These are phyloP conservation scores for Penicillium maclennaniae DNA, from an alignment of 495 filamentous ascomycete genomes.

Conservation along the genomic window DNA sequence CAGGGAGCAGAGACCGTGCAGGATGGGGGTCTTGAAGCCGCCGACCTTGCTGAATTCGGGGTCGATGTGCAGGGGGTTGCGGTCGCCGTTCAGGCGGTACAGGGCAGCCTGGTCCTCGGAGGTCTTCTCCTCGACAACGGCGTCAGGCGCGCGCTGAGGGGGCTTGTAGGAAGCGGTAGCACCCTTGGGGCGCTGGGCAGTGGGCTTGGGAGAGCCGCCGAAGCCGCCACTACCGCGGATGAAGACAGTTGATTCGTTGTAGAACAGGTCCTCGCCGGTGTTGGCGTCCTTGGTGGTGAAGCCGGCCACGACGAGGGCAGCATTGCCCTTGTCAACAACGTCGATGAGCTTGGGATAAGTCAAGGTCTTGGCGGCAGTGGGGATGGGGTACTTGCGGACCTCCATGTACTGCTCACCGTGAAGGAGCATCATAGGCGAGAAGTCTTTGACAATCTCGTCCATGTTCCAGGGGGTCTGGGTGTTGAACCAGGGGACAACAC, in stretches of 20 bases:
- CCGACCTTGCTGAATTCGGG: slow-evolving; percentile 91
- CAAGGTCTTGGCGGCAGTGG: slow-evolving; percentile 75
- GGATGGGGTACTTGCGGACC: slow-evolving; percentile 89
- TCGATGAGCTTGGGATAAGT: slow-evolving; percentile 86
- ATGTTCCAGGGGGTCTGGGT: slow-evolving; percentile 75
- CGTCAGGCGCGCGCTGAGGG: slow-evolving; percentile 73
- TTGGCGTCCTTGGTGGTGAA: slow-evolving; percentile 73
- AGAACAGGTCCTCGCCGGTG: slow-evolving; percentile 87
- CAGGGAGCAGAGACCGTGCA: slow-evolving; percentile 95
- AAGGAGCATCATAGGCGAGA: slow-evolving; percentile 97
- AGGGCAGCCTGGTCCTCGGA: slow-evolving; percentile 90
- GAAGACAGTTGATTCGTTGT: slow-evolving; percentile 91
- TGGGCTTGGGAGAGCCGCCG: slow-evolving; percentile 75
- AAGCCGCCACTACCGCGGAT: slow-evolving; percentile 92
- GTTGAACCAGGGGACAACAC: slow-evolving; percentile 90
- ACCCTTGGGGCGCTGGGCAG: slow-evolving; percentile 63
- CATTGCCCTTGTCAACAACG: slow-evolving; percentile 92
- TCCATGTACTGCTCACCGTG: slow-evolving; percentile 99
- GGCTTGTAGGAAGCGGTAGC: slow-evolving; percentile 74
- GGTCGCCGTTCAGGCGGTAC: slow-evolving; percentile 92
- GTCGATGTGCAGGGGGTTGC: slow-evolving; percentile 93
- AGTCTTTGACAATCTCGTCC: slow-evolving; percentile 85
- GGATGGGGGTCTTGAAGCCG: slow-evolving; percentile 90
- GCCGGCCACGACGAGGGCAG: slow-evolving; percentile 77
- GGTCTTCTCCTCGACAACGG: slow-evolving; percentile 82